These are phyloP conservation scores for Anthracocystis walkeri DNA, from an alignment of 1,284 basidiomycete genomes.

Conservation along the genomic window DNA sequence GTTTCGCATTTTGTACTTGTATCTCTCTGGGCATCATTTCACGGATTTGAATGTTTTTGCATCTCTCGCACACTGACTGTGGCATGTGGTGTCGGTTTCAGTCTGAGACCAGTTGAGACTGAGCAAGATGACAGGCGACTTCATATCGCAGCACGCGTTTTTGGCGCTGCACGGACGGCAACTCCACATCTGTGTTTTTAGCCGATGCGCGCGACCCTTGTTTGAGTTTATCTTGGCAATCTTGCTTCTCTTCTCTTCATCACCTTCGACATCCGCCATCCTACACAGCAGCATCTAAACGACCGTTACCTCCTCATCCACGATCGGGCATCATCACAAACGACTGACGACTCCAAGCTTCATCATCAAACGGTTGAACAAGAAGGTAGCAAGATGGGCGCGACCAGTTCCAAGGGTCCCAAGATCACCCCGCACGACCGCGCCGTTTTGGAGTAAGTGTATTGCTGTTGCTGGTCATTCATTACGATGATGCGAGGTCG, in stretches of 20 bases:
- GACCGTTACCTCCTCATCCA: neutral
- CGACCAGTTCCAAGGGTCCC: constrained; percentile 50
- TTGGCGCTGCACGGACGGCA: neutral
- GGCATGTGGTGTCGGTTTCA: neutral
- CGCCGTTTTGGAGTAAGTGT: constrained; percentile 87
- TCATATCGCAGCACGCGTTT: no score
- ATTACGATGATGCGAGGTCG: neutral
- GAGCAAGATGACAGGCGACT: no score
- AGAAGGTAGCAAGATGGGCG: constrained; percentile 47
- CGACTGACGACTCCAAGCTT: no score
- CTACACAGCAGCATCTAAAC: neutral
- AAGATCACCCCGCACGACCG: constrained; percentile 93
- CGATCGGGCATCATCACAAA: no score
- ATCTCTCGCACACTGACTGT: neutral
- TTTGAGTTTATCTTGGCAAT: neutral
- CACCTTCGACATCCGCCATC: constrained; percentile 13
- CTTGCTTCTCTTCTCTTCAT: no score
- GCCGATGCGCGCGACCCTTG: constrained; percentile 11
- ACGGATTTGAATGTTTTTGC: constrained; percentile 17
- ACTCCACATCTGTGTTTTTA: constrained; percentile 15
- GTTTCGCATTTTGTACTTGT: constrained; percentile 24
- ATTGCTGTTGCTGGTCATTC: constrained; percentile 12
- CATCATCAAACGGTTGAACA: neutral
- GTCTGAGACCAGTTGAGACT: neutral
- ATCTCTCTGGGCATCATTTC: constrained; percentile 26